A percentile compares a stretch with the other conserved stretches of the same genome.
phyloP scores from a whole-genome alignment of 148 eudicot genomes.

The Polygonum maritimum region DNA sequence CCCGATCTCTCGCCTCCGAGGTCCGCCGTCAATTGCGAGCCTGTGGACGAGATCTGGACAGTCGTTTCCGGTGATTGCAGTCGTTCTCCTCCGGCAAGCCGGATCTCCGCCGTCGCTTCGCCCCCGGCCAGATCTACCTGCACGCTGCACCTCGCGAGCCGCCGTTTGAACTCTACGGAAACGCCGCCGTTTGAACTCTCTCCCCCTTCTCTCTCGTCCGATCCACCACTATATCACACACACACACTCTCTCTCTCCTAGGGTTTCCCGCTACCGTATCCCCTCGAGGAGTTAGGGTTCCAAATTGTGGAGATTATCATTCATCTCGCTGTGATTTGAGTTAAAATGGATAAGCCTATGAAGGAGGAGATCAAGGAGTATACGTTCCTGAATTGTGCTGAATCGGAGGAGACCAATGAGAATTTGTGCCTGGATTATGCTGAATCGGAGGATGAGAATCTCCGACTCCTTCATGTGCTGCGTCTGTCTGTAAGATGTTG shows the following conservation, averaged over 20 bases:
- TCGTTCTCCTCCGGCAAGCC: no score
- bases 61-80: no score
- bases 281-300: neutral
- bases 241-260: neutral
- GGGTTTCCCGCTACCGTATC: neutral
- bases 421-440: neutral
- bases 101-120: no score
- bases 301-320: neutral
- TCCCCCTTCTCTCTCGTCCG: neutral
- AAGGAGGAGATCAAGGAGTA: neutral
- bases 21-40: no score
- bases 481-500: slow-evolving; percentile 47
- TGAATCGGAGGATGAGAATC: slow-evolving; percentile 28
- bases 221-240: neutral
- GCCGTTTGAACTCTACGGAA: no score
- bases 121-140: no score
- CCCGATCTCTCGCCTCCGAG: no score
- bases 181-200: no score
- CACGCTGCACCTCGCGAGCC: no score
- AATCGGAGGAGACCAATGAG: slow-evolving; percentile 14
- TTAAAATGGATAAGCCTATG: neutral
- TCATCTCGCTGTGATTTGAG: neutral
- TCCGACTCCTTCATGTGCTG: slow-evolving; percentile 49
- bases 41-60: no score
- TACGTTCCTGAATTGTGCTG: slow-evolving; percentile 13